Conservation (phyloP, 257 asterid genomes). For the Lycium barbarum region DNA sequence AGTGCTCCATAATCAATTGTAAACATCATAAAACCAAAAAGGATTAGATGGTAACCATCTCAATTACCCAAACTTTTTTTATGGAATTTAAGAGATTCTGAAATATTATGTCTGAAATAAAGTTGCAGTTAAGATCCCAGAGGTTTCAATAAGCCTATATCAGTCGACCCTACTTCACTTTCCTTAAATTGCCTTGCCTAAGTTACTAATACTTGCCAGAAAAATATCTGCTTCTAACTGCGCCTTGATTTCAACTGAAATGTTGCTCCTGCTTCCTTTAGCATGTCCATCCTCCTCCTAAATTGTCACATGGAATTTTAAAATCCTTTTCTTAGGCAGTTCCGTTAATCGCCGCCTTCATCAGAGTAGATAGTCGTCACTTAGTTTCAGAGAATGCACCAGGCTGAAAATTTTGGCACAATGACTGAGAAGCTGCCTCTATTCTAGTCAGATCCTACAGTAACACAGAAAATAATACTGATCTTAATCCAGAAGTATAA, state of each 20-base stretch:
- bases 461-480: constrained; percentile 18
- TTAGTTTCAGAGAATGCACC: constrained; percentile 53
- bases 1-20: too few relatives aligned
- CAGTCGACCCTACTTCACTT: neutral
- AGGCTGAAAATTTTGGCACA: constrained; percentile 53
- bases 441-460: constrained; percentile 66
- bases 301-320: neutral
- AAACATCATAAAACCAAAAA: too few relatives aligned
- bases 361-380: constrained; percentile 8
- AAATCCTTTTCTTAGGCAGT: neutral
- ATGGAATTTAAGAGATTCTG: neutral
- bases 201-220: neutral
- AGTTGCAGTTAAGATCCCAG: neutral
- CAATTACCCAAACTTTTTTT: too few relatives aligned
- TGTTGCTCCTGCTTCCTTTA: neutral
- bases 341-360: neutral
- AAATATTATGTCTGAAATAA: neutral
- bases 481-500: neutral
- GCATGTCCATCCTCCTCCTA: neutral
- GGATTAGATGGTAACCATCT: too few relatives aligned
- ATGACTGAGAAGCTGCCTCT: constrained; percentile 61
- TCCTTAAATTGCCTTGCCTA: neutral
- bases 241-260: neutral
- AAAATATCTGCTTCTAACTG: neutral
- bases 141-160: neutral